Evolutionary conservation across 2,329 filamentous ascomycete genomes (phyloP).

Genomic region (Fusarium albosuccineum): DNA sequence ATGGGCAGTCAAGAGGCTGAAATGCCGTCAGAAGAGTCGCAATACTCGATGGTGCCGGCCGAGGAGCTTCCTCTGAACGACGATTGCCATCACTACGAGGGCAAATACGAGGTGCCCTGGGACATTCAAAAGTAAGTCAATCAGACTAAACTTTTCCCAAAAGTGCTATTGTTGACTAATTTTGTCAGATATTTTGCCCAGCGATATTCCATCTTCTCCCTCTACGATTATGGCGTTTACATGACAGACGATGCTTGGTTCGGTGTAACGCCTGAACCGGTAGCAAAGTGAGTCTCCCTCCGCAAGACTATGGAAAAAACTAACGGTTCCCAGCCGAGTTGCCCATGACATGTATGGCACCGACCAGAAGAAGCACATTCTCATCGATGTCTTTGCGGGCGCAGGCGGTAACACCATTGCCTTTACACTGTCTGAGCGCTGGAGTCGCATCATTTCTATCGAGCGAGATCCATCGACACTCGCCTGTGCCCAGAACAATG

Average conservation of each 20-base stretch:
- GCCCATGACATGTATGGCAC: conserved; percentile 76
- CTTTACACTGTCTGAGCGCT: conserved; percentile 85
- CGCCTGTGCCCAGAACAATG: conserved; percentile 93
- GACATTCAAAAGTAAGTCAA: conserved; percentile 82
- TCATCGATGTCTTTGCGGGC: conserved; percentile 92
- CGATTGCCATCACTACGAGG: conserved; percentile 81
- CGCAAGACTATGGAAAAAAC: not conserved
- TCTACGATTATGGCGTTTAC: conserved; percentile 88
- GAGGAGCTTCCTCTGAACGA: conserved; percentile 67
- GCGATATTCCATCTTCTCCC: conserved; percentile 86
- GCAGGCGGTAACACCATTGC: conserved; percentile 95
- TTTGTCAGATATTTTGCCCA: conserved; percentile 85
- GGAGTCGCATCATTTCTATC: conserved; percentile 87
- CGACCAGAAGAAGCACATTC: conserved; percentile 68
- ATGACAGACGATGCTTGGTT: conserved; percentile 98
- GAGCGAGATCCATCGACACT: conserved; percentile 86
- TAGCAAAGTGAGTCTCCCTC: conserved; percentile 75
- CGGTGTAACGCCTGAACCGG: conserved; percentile 92
- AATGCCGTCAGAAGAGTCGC: conserved; percentile 23
- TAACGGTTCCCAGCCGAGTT: conserved; percentile 70
- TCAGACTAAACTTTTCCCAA: not conserved
- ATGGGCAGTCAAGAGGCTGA: conserved; percentile 32
- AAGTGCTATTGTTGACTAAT: not conserved
- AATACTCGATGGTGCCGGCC: conserved; percentile 56
- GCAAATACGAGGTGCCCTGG: conserved; percentile 78